Evolutionary conservation across 2,329 filamentous ascomycete species (phyloP).

Genomic region (Dactylellina haptotyla): DNA sequence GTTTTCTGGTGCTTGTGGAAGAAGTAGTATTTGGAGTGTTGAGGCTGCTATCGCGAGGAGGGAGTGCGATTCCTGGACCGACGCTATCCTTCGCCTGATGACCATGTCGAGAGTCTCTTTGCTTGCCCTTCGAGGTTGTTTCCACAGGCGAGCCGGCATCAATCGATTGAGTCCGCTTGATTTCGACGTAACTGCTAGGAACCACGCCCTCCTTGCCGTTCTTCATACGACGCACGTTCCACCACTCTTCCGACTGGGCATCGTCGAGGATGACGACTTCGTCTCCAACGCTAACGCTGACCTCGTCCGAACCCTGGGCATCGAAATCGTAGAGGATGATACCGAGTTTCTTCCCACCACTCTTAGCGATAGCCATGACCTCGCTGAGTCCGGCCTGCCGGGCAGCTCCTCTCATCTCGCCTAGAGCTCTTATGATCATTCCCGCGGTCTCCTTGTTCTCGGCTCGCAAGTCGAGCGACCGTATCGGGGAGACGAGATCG

Average conservation of each 20-base stretch:
- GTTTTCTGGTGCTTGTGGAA: slow-evolving; percentile 30
- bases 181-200: slow-evolving; percentile 93
- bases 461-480: slow-evolving; percentile 95
- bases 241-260: slow-evolving; percentile 95
- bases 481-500: slow-evolving; percentile 89
- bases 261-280: slow-evolving; percentile 92
- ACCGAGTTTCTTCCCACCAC: slow-evolving; percentile 71
- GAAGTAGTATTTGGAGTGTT: slow-evolving; percentile 59
- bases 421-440: slow-evolving; percentile 87
- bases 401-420: slow-evolving; percentile 86
- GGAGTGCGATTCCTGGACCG: slow-evolving; percentile 79
- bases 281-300: slow-evolving; percentile 87
- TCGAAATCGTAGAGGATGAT: slow-evolving; percentile 92
- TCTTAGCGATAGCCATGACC: slow-evolving; percentile 81
- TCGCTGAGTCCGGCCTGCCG: slow-evolving; percentile 82
- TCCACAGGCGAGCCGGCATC: slow-evolving; percentile 70
- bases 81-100: slow-evolving; percentile 63
- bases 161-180: slow-evolving; percentile 65
- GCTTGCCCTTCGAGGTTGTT: slow-evolving; percentile 81
- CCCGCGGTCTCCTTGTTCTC: slow-evolving; percentile 96
- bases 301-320: slow-evolving; percentile 95
- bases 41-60: slow-evolving; percentile 82
- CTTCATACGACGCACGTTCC: slow-evolving; percentile 89
- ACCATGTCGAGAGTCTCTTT: slow-evolving; percentile 65
- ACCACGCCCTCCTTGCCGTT: slow-evolving; percentile 96